Base-by-base conservation (phyloP, 2,329 filamentous ascomycete species). In the Aspergillus tubingensis region DNA sequence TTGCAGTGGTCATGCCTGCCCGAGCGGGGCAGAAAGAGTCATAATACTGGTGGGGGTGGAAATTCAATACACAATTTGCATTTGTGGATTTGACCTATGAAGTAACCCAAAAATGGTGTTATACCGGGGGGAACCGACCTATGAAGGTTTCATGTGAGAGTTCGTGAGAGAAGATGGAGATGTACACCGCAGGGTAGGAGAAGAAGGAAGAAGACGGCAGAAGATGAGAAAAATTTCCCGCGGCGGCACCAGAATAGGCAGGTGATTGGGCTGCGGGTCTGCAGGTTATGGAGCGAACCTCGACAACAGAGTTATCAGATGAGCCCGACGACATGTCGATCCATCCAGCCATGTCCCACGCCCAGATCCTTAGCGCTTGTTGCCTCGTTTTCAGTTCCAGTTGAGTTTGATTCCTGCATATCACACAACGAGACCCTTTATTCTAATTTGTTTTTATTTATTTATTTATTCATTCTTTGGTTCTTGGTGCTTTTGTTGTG, bases 251-350 rank as follows among this genome's bases (percentile, higher is more conserved):
- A 27, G 25, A 50, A 30, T 15, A 30, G 23, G 23, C 25, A n/a
- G n/a, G 38, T 57, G 53, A 60, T 60, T 60, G 58, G 53, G 23
- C 11, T n/a, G 50, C 19, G 21, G 39, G 32, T 15, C 27, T 53
- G 58, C 44, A 25, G 38, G 30, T 43, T 30, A 60, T 50, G 23
- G 38, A 32, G 25, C 23, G 30, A 54, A 36, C 30, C 30, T 43
- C 15, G 11, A 21, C 17, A 21, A 44, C 43, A 56, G 54, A 54
- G 59, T 63, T 63, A 63, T 63, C 61, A 61, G 61, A 63, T 63
- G 59, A 49, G 43, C 41, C 21, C 54, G 48, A 38, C 47, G 10
- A 39, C 53, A 17, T 30, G 47, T 30, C 23, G 47, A 32, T 50
- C 47, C 47, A n/a, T 30, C 47, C 25, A 50, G 47, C 47, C 32